Conservation (phyloP, 2,329 filamentous ascomycete species). For the Coleophoma eucalyptorum region DNA sequence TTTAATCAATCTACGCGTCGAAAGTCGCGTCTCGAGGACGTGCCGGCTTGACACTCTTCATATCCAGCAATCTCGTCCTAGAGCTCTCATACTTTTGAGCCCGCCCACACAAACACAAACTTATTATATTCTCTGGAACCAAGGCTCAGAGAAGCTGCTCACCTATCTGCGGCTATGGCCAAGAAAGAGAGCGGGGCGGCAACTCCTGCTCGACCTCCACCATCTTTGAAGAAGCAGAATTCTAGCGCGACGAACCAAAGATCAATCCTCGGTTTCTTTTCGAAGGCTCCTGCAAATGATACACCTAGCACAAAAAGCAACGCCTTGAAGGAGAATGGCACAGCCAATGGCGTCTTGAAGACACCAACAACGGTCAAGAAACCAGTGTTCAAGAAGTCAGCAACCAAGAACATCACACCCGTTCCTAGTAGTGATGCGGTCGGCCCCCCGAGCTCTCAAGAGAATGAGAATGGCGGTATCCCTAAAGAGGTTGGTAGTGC, state of each 20-base stretch:
- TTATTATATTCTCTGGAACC: too few relatives aligned
- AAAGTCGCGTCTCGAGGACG: too few relatives aligned
- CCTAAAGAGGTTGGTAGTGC: constrained; percentile 46
- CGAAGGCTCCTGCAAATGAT: constrained; percentile 44
- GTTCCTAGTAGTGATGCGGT: constrained; percentile 76
- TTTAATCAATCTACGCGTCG: too few relatives aligned
- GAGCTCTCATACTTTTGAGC: too few relatives aligned
- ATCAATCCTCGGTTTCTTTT: constrained; percentile 78
- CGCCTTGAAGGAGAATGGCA: constrained; percentile 16
- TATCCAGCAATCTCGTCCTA: too few relatives aligned
- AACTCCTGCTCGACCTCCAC: constrained; percentile 21
- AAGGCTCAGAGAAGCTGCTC: too few relatives aligned
- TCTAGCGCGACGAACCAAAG: constrained; percentile 54
- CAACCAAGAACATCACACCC: constrained; percentile 55
- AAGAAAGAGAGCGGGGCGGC: constrained; percentile 13
- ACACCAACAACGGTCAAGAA: constrained; percentile 35
- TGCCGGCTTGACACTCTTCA: too few relatives aligned
- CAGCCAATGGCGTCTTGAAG: constrained; percentile 27
- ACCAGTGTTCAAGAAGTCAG: constrained; percentile 27
- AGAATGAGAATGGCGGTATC: constrained; percentile 46
- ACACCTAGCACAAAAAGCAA: constrained; percentile 30
- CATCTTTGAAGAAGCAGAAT: constrained; percentile 24
- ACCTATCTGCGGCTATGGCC: constrained; percentile 7
- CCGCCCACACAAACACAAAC: too few relatives aligned
- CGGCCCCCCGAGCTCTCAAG: constrained; percentile 64